Percentiles rank a stretch among this genome's conserved stretches.
Evolutionary conservation across 352 stramenopile genomes (phyloP).

Genomic region (Phytophthora syringae): DNA sequence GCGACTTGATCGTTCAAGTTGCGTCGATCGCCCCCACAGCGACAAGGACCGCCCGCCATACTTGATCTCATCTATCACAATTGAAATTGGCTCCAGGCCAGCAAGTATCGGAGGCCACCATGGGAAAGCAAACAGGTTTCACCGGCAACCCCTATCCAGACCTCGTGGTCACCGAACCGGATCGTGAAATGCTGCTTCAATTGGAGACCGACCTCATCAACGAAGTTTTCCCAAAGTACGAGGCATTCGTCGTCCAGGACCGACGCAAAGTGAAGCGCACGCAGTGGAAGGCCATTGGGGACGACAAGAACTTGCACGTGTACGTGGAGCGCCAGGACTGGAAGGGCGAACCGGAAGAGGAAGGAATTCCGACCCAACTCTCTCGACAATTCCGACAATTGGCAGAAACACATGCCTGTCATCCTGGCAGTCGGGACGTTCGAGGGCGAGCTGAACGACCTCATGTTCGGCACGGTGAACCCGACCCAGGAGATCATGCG

Average conservation of each 20-base stretch:
- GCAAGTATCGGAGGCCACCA: slow-evolving; percentile 1
- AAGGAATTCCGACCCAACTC: slow-evolving; percentile 2
- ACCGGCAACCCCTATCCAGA: slow-evolving; percentile 37
- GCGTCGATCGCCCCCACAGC: background rate
- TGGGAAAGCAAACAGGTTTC: slow-evolving; percentile 33
- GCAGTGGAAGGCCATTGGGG: slow-evolving; percentile 35
- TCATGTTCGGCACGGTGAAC: slow-evolving; percentile 64
- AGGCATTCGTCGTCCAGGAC: slow-evolving; percentile 30
- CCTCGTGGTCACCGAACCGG: slow-evolving; percentile 18
- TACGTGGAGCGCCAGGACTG: slow-evolving; percentile 35
- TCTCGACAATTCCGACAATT: slow-evolving; percentile 12
- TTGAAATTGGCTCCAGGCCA: slow-evolving; percentile 7
- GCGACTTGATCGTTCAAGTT: background rate
- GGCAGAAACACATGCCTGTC: slow-evolving; percentile 40
- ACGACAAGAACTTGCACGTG: slow-evolving; percentile 34
- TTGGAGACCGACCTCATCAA: slow-evolving; percentile 29
- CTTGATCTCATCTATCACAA: slow-evolving; percentile 13
- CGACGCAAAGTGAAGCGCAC: slow-evolving; percentile 22
- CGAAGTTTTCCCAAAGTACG: slow-evolving; percentile 35
- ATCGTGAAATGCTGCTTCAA: slow-evolving; percentile 27
- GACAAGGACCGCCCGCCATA: background rate
- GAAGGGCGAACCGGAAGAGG: slow-evolving; percentile 4
- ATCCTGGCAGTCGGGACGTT: slow-evolving; percentile 55
- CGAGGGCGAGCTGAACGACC: slow-evolving; percentile 54
- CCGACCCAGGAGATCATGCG: slow-evolving; percentile 52